Percentiles rank a stretch among this genome's conserved stretches.
Evolutionary conservation across 176 grass and related monocot genomes (phyloP).

Genomic region (Alloteropsis semialata): DNA sequence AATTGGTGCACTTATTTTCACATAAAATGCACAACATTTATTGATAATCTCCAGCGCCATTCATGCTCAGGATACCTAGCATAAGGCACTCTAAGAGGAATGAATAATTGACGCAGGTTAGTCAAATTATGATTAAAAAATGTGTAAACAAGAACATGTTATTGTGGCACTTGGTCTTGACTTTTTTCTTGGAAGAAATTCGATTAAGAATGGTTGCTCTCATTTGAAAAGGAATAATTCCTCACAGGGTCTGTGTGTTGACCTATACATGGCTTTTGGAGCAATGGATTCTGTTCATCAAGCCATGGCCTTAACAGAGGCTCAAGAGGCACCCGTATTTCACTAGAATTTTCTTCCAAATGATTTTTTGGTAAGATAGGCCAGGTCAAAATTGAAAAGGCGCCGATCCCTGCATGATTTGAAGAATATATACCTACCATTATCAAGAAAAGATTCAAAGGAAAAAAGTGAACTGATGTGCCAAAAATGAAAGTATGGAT

Average conservation of each 20-base stretch:
- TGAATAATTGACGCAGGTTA: background rate
- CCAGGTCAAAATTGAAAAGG: slow-evolving; percentile 17
- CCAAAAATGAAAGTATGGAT: background rate
- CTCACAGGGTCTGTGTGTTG: background rate
- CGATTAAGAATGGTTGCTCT: background rate
- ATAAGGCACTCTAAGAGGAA: background rate
- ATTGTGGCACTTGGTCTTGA: background rate
- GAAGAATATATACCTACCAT: slow-evolving; percentile 39
- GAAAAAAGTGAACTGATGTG: background rate
- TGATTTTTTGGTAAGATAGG: slow-evolving; percentile 4
- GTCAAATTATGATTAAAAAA: background rate
- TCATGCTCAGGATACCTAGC: background rate
- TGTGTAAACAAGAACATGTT: background rate
- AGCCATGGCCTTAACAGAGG: slow-evolving; percentile 12
- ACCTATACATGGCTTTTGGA: slow-evolving; percentile 10
- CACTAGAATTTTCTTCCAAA: background rate
- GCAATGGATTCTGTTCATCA: slow-evolving; percentile 1
- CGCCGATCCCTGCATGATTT: background rate
- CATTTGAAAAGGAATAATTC: slow-evolving; percentile 37
- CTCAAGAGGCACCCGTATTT: slow-evolving; percentile 28
- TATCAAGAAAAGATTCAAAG: slow-evolving; percentile 23
- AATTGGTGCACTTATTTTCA: slow-evolving; percentile 2
- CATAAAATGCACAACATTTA: slow-evolving; percentile 2
- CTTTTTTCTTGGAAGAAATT: background rate
- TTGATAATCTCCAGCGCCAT: background rate